Evolutionary conservation across 148 eudicot genomes (phyloP).

Genomic region (Fagopyrum tataricum): DNA sequence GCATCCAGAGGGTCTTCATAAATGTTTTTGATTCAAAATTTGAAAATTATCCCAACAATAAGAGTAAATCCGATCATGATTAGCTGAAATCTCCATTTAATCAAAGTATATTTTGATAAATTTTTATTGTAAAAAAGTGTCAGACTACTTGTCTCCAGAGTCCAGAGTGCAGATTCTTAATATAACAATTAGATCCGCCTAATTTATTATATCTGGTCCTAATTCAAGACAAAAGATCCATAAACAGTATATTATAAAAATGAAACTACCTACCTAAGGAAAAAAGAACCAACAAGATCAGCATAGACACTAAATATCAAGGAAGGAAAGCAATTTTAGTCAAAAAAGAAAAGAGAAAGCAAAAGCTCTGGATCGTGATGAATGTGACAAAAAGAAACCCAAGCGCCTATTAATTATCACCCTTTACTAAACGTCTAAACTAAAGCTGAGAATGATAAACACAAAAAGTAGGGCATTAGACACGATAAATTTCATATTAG

Average conservation of each 20-base stretch:
- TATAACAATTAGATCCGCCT: not conserved
- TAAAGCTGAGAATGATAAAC: constrained; percentile 21
- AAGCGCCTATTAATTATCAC: constrained; percentile 24
- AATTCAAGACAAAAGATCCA: not conserved
- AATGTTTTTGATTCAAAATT: constrained; percentile 31
- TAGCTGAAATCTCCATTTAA: not conserved
- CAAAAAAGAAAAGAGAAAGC: constrained; percentile 36
- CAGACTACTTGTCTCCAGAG: not conserved
- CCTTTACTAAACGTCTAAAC: constrained; percentile 12
- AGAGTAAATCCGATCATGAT: constrained; percentile 7
- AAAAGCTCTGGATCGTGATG: constrained; percentile 27
- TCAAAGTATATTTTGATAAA: not conserved
- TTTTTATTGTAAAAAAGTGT: not conserved
- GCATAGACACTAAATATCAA: not conserved
- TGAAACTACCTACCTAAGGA: not conserved
- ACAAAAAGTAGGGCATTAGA: constrained; percentile 9
- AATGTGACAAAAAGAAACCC: constrained; percentile 29
- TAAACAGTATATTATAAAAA: not conserved
- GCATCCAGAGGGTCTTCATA: constrained; percentile 22
- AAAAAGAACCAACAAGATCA: constrained; percentile 9
- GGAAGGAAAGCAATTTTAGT: constrained; percentile 20
- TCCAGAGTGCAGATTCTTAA: not conserved
- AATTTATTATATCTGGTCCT: not conserved
- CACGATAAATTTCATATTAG: not conserved
- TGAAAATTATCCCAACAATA: constrained; percentile 11